These are phyloP conservation scores for Crithidia bombi DNA, from an alignment of 208 protist genomes.

Conservation along the genomic window DNA sequence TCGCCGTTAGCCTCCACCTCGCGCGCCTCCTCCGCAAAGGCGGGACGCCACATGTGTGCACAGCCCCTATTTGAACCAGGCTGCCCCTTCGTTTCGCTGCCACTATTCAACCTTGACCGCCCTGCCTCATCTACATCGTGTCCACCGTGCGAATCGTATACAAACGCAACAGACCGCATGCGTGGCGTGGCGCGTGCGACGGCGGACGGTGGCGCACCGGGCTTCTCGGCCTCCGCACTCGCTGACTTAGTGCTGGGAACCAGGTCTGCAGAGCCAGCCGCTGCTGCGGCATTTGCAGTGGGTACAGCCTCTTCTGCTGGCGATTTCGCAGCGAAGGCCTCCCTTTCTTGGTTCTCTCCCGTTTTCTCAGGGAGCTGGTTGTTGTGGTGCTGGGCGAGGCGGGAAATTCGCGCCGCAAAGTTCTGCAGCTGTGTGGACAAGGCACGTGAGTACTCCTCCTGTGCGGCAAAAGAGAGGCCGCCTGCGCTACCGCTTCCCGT, in stretches of 20 bases:
- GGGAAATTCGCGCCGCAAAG: slow-evolving; percentile 12
- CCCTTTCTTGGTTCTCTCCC: background rate
- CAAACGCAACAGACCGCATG: slow-evolving; percentile 11
- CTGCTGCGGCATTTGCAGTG: too few relatives aligned
- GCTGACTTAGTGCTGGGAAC: background rate
- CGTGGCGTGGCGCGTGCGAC: background rate
- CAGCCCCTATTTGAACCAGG: background rate
- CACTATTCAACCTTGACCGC: background rate
- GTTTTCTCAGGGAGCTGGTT: background rate
- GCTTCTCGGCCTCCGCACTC: background rate
- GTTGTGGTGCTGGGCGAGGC: background rate
- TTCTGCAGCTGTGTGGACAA: slow-evolving; percentile 25
- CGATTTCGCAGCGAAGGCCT: too few relatives aligned
- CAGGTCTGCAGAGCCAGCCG: background rate
- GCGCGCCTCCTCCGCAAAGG: slow-evolving; percentile 8
- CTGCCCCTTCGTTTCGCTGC: background rate
- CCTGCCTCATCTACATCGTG: background rate
- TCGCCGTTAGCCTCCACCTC: background rate
- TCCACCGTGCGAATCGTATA: background rate
- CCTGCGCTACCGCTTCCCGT: background rate
- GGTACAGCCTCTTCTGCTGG: too few relatives aligned
- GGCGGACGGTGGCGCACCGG: background rate
- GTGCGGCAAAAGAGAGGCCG: background rate
- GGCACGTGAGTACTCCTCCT: slow-evolving; percentile 16
- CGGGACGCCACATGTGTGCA: slow-evolving; percentile 17